Evolutionary conservation across 805 yeast genomes (phyloP), one percentile per base, ranked within the genome.

Genomic region (Wickerhamomyces canadensis): DNA sequence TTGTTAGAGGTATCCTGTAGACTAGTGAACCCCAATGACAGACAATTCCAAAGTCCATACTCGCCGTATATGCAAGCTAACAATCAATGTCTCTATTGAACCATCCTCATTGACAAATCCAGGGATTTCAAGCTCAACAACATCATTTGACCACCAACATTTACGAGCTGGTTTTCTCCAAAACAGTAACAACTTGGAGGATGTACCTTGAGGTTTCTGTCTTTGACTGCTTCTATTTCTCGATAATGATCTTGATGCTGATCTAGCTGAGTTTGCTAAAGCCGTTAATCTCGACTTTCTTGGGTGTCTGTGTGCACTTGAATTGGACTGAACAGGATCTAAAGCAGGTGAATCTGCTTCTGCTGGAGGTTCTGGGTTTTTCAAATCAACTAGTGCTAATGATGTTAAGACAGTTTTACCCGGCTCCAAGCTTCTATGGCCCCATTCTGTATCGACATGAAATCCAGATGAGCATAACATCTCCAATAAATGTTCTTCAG

Each of bases 121-220:
- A 5, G 59, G 60, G 14, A 67, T 57, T 16, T 53, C 62, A 40
- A 63, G 63, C 31, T 76, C 78, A 16, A 76, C 60, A 21, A 61
- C 66, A 31, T 77, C 75, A 55, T 78, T 76, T 6, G 85, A 72
- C 98, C 98, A 93, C 98, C 98, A 93, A 64, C 98, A 93, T 57
- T 93, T 93, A 55, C 98, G 74, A 2, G 98, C 98, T 1, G 98
- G 98, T 57, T 93, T 93, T 45, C 95, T 74, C 98, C 98, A 93
- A 56, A 93, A 93, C 36, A 93, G 64, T 26, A 93, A 67, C 35
- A 93, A 70, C 59, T 93, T 93, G 48, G 68, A 76, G 45, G 52
- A 65, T 48, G 48, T 63, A 42, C 60, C 62, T 18, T 69, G 60
- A 46, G 63, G 62, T 42, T 62, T 55, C 40, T 60, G 51, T 47